phyloP scores from a whole-genome alignment of 306 rosid species.

The Canavalia ensiformis region DNA sequence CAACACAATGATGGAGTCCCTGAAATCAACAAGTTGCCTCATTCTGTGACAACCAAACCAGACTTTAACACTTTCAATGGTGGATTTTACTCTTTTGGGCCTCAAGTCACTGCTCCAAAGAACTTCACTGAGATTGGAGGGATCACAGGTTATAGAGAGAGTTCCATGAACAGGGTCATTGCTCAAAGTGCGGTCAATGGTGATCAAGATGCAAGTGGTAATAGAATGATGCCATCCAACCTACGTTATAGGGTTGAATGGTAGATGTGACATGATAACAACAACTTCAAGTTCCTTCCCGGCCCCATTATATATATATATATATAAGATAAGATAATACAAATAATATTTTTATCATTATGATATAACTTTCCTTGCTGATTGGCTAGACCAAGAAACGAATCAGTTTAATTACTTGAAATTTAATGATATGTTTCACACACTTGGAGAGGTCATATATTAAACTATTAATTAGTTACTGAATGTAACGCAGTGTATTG shows the following conservation, averaged over 20 bases:
- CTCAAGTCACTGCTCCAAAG: slow-evolving; percentile 44
- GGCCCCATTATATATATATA: background rate
- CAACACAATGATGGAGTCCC: slow-evolving; percentile 24
- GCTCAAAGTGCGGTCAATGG: slow-evolving; percentile 42
- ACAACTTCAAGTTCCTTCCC: slow-evolving; percentile 17
- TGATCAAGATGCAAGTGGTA: slow-evolving; percentile 62
- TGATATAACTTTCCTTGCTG: slow-evolving; percentile 16
- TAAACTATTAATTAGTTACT: background rate
- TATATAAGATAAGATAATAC: slow-evolving; percentile 6
- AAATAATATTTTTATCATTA: slow-evolving; percentile 6
- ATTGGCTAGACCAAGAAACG: background rate
- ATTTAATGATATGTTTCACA: background rate
- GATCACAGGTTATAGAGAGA: slow-evolving; percentile 59
- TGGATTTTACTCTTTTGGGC: slow-evolving; percentile 63
- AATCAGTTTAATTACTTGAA: slow-evolving; percentile 10
- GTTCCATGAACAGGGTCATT: slow-evolving; percentile 35
- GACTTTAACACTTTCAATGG: slow-evolving; percentile 54
- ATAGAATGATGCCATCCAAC: slow-evolving; percentile 55
- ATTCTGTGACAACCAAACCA: slow-evolving; percentile 28
- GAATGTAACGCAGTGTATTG: background rate
- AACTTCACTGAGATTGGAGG: slow-evolving; percentile 54
- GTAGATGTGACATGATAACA: slow-evolving; percentile 52
- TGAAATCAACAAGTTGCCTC: slow-evolving; percentile 37
- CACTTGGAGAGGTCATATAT: slow-evolving; percentile 1
- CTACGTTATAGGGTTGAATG: slow-evolving; percentile 72